Evolutionary conservation across 345 rosid genomes (phyloP).

Genomic region (Gossypium stocksii): DNA sequence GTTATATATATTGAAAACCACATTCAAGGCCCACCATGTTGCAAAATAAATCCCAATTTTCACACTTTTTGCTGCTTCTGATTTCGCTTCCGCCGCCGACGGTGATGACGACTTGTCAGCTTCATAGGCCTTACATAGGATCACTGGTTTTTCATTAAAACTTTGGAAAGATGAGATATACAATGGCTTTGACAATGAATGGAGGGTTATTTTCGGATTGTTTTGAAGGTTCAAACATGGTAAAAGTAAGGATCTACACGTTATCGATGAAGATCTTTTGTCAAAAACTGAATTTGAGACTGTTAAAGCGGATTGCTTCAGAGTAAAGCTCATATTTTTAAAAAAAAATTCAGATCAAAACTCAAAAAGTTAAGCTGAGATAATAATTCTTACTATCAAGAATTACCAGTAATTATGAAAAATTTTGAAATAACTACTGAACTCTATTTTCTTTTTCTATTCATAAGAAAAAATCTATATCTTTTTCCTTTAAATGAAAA

Average conservation of each 20-base stretch:
- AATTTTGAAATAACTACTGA: too few species aligned
- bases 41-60: slow-evolving; percentile 92
- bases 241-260: slow-evolving; percentile 34
- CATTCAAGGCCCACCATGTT: slow-evolving; percentile 98
- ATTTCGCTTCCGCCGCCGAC: slow-evolving; percentile 23
- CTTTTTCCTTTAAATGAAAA: too few species aligned
- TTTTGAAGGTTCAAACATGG: slow-evolving; percentile 28
- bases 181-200: slow-evolving; percentile 56
- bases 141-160: slow-evolving; percentile 26
- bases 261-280: slow-evolving; percentile 19
- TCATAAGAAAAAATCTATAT: too few species aligned
- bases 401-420: too few species aligned
- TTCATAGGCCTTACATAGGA: slow-evolving; percentile 72
- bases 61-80: slow-evolving; percentile 49
- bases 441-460: too few species aligned
- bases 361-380: background rate
- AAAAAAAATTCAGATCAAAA: background rate
- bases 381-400: too few species aligned
- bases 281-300: slow-evolving; percentile 38
- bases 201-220: slow-evolving; percentile 20
- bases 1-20: slow-evolving; percentile 92
- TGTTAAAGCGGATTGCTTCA: slow-evolving; percentile 34
- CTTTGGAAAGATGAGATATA: slow-evolving; percentile 43
- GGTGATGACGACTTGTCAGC: slow-evolving; percentile 64
- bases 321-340: slow-evolving; percentile 33